Evolutionary conservation across 179 eudicot species (phyloP).

Genomic region (Beta lomatogona): DNA sequence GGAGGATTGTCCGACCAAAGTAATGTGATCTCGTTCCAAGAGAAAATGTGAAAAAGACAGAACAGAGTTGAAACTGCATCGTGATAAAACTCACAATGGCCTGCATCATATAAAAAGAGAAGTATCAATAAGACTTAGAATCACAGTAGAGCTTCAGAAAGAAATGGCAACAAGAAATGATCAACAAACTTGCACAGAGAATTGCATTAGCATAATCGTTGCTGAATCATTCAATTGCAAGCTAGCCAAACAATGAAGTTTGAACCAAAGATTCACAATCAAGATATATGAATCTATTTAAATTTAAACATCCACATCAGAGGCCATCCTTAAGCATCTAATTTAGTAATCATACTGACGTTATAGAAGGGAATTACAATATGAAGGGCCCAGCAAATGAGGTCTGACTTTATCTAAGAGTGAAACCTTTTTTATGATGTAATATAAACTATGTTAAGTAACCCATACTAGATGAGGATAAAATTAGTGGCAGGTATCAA

Average conservation of each 20-base stretch:
- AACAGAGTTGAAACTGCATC: slow-evolving; percentile 94
- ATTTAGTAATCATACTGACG: background rate
- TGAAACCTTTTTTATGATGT: background rate
- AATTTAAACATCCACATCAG: background rate
- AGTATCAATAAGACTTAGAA: background rate
- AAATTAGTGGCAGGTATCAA: background rate
- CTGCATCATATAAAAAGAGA: slow-evolving; percentile 42
- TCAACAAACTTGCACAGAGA: background rate
- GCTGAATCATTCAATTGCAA: background rate
- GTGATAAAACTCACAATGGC: slow-evolving; percentile 95
- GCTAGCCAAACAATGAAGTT: background rate
- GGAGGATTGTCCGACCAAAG: slow-evolving; percentile 98
- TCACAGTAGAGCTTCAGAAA: background rate
- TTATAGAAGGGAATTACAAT: background rate
- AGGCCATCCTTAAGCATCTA: too few relatives aligned
- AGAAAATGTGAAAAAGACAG: slow-evolving; percentile 97
- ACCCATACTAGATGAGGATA: background rate
- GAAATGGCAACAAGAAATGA: slow-evolving; percentile 11
- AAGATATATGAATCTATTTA: background rate
- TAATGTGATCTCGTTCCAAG: slow-evolving; percentile 96
- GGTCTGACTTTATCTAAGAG: background rate
- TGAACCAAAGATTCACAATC: background rate
- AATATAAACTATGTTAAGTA: background rate
- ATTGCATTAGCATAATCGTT: background rate
- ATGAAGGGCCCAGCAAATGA: background rate